Base-by-base conservation (phyloP, 2,329 filamentous ascomycete species). In the Diaporthe vexans region DNA sequence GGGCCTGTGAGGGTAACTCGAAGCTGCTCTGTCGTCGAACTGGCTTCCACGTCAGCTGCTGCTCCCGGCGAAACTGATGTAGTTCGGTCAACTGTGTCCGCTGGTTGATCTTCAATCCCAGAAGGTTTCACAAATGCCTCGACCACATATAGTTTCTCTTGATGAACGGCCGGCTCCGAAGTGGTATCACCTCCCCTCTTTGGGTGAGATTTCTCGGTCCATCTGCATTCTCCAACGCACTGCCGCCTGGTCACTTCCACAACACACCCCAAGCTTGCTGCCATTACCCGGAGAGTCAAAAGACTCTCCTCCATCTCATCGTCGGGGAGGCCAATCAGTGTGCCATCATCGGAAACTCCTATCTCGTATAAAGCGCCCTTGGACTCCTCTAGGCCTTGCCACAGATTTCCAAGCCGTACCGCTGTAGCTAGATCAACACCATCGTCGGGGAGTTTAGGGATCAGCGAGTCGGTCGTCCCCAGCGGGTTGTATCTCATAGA, bases 281-380 rank as follows among this genome's bases (percentile, higher is more conserved):
- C 96, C 96, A 99, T 99, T 68, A 94, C 91, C 75, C 92, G 91
- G 51, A 99, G 85, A 73, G 95, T 98, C 56, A 89, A 90, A 75
- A 98, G 87, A 81, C 95, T 98, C 83, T 98, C 96, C 76, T 96
- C 91, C 88, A 99, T 91, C 83, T 99, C 97, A 80, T 98, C 95
- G 77, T 94, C 91, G 2, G 94, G 94, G 61, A 99, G 86, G 0
- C 97, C 97, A 56, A 98, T 91, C 74, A 99, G 91, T 0, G 93
- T 95, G 10, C 97, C 97, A 84, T 98, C 95, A 82, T 99, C 97
- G 37, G 95, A 94, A 13, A 99, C 95, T 0, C 97, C 97, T 82
- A 99, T 97, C 82, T 99, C 96, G 79, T 99, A 99, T 67, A 98
- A 84, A 0, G 97, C 97, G 7, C 97, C 97, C 77, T 94, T 93